Evolutionary conservation across 2,329 filamentous ascomycete genomes (phyloP).

Genomic region (Rhexocercosporidium sp.): DNA sequence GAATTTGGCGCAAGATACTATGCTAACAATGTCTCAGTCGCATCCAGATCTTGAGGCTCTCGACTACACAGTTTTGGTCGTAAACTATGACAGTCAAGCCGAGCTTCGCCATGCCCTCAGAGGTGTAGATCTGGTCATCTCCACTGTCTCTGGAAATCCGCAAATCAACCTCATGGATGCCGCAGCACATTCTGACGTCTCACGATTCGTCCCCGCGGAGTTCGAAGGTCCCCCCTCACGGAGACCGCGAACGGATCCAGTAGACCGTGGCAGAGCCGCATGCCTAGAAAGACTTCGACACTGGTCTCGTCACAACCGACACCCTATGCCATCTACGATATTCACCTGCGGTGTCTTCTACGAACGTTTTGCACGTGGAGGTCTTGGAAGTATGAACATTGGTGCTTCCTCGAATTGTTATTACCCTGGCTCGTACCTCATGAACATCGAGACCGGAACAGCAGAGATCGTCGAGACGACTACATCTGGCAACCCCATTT

Average conservation of each 20-base stretch:
- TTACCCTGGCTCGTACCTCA: constrained; percentile 66
- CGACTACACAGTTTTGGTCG: constrained; percentile 67
- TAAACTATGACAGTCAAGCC: constrained; percentile 67
- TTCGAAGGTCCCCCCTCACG: constrained; percentile 70
- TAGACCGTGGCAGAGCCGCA: constrained; percentile 64
- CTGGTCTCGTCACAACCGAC: constrained; percentile 51
- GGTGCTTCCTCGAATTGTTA: constrained; percentile 59
- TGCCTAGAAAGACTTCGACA: constrained; percentile 62
- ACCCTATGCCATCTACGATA: constrained; percentile 68
- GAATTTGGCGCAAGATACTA: neutral
- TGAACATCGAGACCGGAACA: constrained; percentile 62
- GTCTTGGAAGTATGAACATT: constrained; percentile 64
- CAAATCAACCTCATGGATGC: constrained; percentile 77
- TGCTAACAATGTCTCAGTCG: constrained; percentile 37
- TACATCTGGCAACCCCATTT: constrained; percentile 53
- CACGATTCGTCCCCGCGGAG: constrained; percentile 75
- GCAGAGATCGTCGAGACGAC: constrained; percentile 67
- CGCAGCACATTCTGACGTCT: constrained; percentile 66
- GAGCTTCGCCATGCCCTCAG: constrained; percentile 69
- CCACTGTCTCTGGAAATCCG: constrained; percentile 68
- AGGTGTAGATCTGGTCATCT: constrained; percentile 77
- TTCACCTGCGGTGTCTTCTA: constrained; percentile 80
- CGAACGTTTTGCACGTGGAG: constrained; percentile 73
- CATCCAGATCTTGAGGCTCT: constrained; percentile 45
- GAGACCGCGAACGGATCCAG: constrained; percentile 58